Evolutionary conservation across 129 eudicot species (phyloP).

Genomic region (Tagetes patula): DNA sequence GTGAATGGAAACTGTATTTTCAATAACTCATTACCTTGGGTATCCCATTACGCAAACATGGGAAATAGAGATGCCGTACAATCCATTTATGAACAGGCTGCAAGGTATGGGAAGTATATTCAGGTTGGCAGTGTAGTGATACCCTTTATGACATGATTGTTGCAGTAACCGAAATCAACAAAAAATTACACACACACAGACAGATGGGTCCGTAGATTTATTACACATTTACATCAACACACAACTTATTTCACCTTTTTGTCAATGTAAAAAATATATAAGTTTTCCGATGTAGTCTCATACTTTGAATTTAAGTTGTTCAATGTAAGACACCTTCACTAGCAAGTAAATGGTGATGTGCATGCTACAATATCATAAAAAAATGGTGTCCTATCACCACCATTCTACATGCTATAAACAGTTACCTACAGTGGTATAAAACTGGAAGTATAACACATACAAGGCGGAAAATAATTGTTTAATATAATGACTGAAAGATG

Average conservation of each 20-base stretch:
- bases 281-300: neutral
- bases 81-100: conserved; percentile 99
- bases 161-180: neutral
- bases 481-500: conserved; percentile 5
- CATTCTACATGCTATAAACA: neutral
- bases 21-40: conserved; percentile 60
- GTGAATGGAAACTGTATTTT: neutral
- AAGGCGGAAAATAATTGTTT: neutral
- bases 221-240: neutral
- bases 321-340: neutral
- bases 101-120: conserved; percentile 20
- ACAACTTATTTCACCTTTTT: neutral
- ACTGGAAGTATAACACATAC: neutral
- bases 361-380: neutral
- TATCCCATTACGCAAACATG: conserved; percentile 86
- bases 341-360: neutral
- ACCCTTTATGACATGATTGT: neutral
- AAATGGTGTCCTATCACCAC: neutral
- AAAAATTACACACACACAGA: neutral
- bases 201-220: neutral
- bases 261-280: neutral
- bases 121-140: conserved; percentile 13
- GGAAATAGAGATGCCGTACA: conserved; percentile 86
- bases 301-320: neutral
- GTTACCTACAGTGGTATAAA: neutral